These are phyloP conservation scores for Dacryopinax spathularia DNA, from an alignment of 768 basidiomycete genomes.

Conservation along the genomic window DNA sequence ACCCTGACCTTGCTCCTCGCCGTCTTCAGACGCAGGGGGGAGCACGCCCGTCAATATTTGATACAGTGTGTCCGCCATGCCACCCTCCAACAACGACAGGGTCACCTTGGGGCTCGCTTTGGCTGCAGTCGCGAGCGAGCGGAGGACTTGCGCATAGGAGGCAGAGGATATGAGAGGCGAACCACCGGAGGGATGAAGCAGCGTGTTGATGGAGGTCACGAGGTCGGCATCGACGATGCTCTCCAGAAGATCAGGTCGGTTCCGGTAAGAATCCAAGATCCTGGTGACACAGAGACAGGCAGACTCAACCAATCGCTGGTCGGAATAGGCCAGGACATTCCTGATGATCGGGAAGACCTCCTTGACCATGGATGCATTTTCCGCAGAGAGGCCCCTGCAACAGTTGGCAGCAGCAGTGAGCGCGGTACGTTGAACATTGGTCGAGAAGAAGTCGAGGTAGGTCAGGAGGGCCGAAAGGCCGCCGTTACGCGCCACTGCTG, in stretches of 20 bases:
- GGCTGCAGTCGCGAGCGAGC: slow-evolving; percentile 76
- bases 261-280: slow-evolving; percentile 81
- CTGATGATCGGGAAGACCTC: slow-evolving; percentile 77
- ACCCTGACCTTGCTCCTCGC: slow-evolving; percentile 44
- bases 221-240: slow-evolving; percentile 57
- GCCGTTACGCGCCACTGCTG: slow-evolving; percentile 88
- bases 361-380: slow-evolving; percentile 77
- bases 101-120: slow-evolving; percentile 80
- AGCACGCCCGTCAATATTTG: slow-evolving; percentile 91
- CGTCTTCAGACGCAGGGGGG: slow-evolving; percentile 45
- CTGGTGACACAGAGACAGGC: slow-evolving; percentile 91
- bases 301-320: slow-evolving; percentile 94
- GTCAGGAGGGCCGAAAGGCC: slow-evolving; percentile 85
- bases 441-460: slow-evolving; percentile 97
- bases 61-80: slow-evolving; percentile 82
- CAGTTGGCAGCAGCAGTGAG: slow-evolving; percentile 94
- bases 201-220: slow-evolving; percentile 69
- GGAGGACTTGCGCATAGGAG: slow-evolving; percentile 78
- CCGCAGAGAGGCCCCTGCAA: slow-evolving; percentile 79
- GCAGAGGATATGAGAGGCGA: slow-evolving; percentile 72
- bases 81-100: slow-evolving; percentile 73
- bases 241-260: slow-evolving; percentile 75
- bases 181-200: slow-evolving; percentile 73
- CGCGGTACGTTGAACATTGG: slow-evolving; percentile 91
- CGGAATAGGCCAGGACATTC: slow-evolving; percentile 79